Percentiles rank a stretch among this genome's conserved stretches.
These are phyloP conservation scores for Tricholoma terreum DNA, from an alignment of 768 basidiomycete species.

Conservation along the genomic window DNA sequence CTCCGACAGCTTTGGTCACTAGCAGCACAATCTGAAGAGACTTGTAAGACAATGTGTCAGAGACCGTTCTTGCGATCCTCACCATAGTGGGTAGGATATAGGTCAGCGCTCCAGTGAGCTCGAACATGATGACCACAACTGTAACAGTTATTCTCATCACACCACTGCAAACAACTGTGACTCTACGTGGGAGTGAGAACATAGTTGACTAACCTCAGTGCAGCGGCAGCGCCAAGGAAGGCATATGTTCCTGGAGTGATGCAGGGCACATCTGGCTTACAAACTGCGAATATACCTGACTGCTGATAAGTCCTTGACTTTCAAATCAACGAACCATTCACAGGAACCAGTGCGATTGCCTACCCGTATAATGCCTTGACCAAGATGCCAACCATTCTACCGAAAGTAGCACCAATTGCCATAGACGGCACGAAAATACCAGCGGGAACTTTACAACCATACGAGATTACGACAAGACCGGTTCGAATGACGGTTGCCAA, in stretches of 20 bases:
- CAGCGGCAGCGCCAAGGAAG: conserved; percentile 94
- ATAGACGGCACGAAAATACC: conserved; percentile 99
- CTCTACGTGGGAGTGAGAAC: background rate
- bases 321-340: background rate
- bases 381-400: conserved; percentile 94
- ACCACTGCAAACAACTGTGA: conserved; percentile 50
- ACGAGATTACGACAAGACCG: conserved; percentile 85
- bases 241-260: conserved; percentile 99
- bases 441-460: conserved; percentile 94
- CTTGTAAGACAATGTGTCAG: conserved; percentile 5
- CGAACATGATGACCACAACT: conserved; percentile 99
- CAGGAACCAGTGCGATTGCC: conserved; percentile 14
- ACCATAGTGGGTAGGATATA: conserved; percentile 99
- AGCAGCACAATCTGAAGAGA: conserved; percentile 81
- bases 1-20: conserved; percentile 96
- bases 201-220: conserved; percentile 60
- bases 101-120: conserved; percentile 93
- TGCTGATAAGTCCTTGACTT: conserved; percentile 71
- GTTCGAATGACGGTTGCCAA: conserved; percentile 89
- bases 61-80: conserved; percentile 13
- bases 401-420: conserved; percentile 97
- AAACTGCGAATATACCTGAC: conserved; percentile 86
- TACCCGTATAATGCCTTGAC: conserved; percentile 91
- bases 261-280: conserved; percentile 89
- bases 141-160: conserved; percentile 97